Conservation (phyloP, 129 eudicot genomes). For the sunflower (Helianthus annuus) region HanXRQr2.0-SUNRISE NC_035433.2:126629649-126630148, state of each 20-base stretch:
- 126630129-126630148: conserved; percentile 84
- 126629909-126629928: conserved; percentile 99
- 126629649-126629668: conserved; percentile 93
- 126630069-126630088: conserved; percentile 9
- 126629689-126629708: conserved; percentile 99
- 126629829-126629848: not conserved
- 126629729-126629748: conserved; percentile 86
- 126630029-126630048: not conserved
- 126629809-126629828: not conserved
- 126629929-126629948: conserved; percentile 86
- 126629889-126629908: conserved; percentile 91
- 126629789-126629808: not conserved
- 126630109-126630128: conserved; percentile 69
- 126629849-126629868: conserved; percentile 90
- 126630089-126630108: conserved; percentile 18
- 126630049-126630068: not conserved
- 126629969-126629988: conserved; percentile 9
- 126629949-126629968: conserved; percentile 6
- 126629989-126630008: not conserved
- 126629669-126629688: conserved; percentile 99
- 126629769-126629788: not conserved
- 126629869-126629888: conserved; percentile 96
- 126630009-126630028: not conserved
- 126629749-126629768: conserved; percentile 12
- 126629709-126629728: conserved; percentile 90